These are phyloP conservation scores for Rhodofomes roseus DNA, from an alignment of 1,284 basidiomycete genomes.

Conservation along the genomic window DNA sequence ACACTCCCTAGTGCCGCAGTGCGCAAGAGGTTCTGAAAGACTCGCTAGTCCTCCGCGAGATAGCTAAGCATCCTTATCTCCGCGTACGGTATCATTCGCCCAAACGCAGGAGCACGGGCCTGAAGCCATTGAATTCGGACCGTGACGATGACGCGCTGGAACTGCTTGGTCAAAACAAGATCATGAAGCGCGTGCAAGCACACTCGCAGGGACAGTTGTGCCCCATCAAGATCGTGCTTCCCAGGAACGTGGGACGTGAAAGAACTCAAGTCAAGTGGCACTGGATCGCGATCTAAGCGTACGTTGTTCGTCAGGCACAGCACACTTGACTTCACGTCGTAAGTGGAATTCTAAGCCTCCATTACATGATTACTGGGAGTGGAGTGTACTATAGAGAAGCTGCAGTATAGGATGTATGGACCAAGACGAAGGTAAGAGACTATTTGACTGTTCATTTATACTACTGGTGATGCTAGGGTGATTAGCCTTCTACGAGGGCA, in stretches of 20 bases:
- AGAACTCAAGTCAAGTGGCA: neutral
- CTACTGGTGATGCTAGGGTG: neutral
- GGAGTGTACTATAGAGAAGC: too few species aligned
- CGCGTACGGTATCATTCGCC: neutral
- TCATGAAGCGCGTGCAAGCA: neutral
- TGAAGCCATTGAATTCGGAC: too few species aligned
- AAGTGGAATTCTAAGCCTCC: too few species aligned
- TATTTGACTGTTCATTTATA: neutral
- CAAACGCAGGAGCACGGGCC: neutral
- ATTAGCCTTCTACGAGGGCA: neutral
- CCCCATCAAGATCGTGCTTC: neutral
- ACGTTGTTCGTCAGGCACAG: neutral
- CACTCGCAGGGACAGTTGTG: neutral
- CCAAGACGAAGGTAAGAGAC: too few species aligned
- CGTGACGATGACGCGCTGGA: neutral
- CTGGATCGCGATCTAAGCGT: neutral
- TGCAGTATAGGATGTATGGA: too few species aligned
- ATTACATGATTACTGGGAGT: too few species aligned
- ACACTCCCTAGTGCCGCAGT: too few species aligned
- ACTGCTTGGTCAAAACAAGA: neutral
- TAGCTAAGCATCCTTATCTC: neutral
- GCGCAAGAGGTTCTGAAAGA: too few species aligned
- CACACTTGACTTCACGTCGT: neutral
- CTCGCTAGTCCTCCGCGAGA: neutral
- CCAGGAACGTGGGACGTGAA: neutral